Evolutionary conservation across 2,329 filamentous ascomycete species (phyloP).

Genomic region (Sordariomycetes sp.): DNA sequence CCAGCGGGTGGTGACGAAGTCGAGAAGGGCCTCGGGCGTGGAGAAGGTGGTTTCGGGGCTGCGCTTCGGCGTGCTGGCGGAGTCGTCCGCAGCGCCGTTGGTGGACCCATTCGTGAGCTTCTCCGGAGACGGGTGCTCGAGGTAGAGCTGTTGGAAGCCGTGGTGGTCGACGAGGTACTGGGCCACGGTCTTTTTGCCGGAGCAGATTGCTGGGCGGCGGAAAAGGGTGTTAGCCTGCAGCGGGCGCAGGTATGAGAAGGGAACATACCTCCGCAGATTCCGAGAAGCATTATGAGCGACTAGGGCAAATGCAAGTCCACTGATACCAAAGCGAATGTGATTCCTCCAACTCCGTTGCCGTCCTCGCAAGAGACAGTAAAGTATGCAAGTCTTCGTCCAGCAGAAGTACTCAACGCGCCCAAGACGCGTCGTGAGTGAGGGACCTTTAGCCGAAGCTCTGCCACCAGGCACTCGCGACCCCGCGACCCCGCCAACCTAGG

Average conservation of each 20-base stretch:
- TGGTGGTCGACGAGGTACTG: conserved; percentile 79
- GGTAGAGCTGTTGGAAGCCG: conserved; percentile 63
- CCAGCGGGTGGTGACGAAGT: conserved; percentile 82
- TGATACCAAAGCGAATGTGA: neutral
- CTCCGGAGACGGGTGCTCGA: conserved; percentile 38
- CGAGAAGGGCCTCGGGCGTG: conserved; percentile 58
- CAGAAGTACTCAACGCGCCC: neutral
- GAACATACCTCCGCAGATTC: conserved; percentile 58
- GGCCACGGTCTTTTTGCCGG: conserved; percentile 84
- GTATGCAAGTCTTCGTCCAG: neutral
- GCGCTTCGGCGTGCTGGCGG: conserved; percentile 6
- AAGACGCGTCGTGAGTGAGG: neutral
- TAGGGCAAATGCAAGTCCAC: conserved; percentile 24
- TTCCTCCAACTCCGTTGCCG: neutral
- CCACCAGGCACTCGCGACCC: neutral
- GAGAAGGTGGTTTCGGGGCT: conserved; percentile 35
- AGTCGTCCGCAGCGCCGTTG: neutral
- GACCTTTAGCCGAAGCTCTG: neutral
- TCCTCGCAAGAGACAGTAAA: neutral
- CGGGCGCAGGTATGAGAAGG: conserved; percentile 8
- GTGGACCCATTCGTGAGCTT: neutral
- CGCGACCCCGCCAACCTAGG: neutral
- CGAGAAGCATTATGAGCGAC: conserved; percentile 54
- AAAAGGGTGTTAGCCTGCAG: conserved; percentile 3
- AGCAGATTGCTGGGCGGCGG: conserved; percentile 62